phyloP scores from a whole-genome alignment of 2,329 filamentous ascomycete genomes.

The Pseudogymnoascus sp. region DNA sequence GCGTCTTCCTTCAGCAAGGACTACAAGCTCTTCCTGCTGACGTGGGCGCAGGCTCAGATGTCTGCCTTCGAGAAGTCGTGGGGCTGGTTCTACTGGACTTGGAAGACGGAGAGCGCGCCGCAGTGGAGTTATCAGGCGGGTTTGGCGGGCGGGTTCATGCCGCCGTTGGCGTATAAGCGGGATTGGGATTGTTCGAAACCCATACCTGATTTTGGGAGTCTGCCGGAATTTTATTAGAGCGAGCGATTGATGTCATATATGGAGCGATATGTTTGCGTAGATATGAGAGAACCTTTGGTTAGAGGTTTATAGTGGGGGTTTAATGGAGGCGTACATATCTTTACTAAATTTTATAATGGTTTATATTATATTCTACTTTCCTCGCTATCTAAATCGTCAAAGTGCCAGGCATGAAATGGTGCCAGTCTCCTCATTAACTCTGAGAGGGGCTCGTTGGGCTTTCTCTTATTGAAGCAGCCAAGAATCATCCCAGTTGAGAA shows the following conservation, averaged over 20 bases:
- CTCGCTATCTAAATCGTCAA: not conserved
- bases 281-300: not conserved
- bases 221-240: conserved; percentile 43
- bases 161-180: conserved; percentile 61
- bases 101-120: conserved; percentile 76
- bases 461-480: not conserved
- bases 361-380: not conserved
- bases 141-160: conserved; percentile 69
- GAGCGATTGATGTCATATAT: not conserved
- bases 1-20: conserved; percentile 56
- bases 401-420: not conserved
- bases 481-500: not conserved
- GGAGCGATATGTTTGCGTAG: not conserved
- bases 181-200: conserved; percentile 54
- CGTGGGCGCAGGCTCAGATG: conserved; percentile 96
- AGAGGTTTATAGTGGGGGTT: not conserved
- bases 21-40: conserved; percentile 80
- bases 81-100: conserved; percentile 99
- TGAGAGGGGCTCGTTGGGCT: not conserved
- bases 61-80: conserved; percentile 82
- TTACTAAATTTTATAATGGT: not conserved
- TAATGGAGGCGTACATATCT: not conserved
- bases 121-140: conserved; percentile 93
- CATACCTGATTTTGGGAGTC: conserved; percentile 43
- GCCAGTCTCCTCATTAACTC: not conserved